Evolutionary conservation across 805 yeast genomes (phyloP).

Genomic region (Spathaspora gorwiae): DNA sequence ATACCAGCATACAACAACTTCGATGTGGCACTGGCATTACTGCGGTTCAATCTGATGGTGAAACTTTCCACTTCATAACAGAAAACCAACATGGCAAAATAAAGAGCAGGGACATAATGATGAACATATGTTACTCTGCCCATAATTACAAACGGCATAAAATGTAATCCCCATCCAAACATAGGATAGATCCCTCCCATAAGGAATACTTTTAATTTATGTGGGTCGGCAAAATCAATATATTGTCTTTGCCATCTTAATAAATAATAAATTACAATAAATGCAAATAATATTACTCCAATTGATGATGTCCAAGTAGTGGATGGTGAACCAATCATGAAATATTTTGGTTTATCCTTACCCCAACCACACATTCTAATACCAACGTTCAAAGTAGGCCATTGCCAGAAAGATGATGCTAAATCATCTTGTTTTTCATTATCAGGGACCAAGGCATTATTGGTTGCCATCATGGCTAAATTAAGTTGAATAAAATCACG

Average conservation of each 20-base stretch:
- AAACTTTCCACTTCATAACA: conserved; percentile 54
- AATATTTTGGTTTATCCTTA: conserved; percentile 50
- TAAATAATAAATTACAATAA: conserved; percentile 36
- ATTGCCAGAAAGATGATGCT: conserved; percentile 78
- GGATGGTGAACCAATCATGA: conserved; percentile 66
- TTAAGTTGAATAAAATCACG: conserved; percentile 69
- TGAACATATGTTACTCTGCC: conserved; percentile 96
- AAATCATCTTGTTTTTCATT: conserved; percentile 64
- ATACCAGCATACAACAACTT: conserved; percentile 19
- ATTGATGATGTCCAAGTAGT: conserved; percentile 65
- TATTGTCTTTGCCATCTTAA: conserved; percentile 71
- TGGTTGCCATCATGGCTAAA: conserved; percentile 79
- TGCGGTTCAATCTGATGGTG: conserved; percentile 23
- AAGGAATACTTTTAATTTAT: conserved; percentile 47
- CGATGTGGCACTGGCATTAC: conserved; percentile 8
- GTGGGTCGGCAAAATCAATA: conserved; percentile 45
- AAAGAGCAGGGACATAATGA: conserved; percentile 92
- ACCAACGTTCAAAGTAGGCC: conserved; percentile 70
- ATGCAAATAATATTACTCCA: conserved; percentile 52
- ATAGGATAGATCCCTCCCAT: conserved; percentile 83
- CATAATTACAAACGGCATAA: conserved; percentile 85
- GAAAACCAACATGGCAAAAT: conserved; percentile 82
- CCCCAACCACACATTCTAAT: conserved; percentile 78
- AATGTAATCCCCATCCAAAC: conserved; percentile 87
- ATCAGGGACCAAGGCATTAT: conserved; percentile 79